Evolutionary conservation across 176 grass and related monocot genomes (phyloP).

Genomic region (Avena eriantha): DNA sequence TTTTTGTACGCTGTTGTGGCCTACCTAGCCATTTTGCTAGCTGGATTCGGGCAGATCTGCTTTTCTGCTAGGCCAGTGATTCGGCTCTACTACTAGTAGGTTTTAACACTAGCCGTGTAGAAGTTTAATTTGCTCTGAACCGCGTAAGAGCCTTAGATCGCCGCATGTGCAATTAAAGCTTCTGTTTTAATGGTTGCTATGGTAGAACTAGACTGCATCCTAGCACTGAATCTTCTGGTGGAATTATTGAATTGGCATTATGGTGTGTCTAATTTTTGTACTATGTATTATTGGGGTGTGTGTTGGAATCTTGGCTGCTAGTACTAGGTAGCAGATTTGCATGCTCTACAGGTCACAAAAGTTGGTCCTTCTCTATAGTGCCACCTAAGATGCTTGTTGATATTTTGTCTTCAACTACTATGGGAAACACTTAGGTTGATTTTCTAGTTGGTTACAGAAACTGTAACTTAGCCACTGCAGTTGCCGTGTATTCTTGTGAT

Average conservation of each 20-base stretch:
- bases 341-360: constrained; percentile 9
- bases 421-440: not conserved
- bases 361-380: constrained; percentile 5
- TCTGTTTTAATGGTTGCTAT: not conserved
- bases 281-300: not conserved
- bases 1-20: not conserved
- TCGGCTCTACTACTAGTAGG: not conserved
- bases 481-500: not conserved
- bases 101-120: not conserved
- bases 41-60: constrained; percentile 33
- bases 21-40: not conserved
- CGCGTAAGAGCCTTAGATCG: not conserved
- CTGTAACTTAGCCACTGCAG: not conserved
- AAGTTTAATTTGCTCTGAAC: not conserved
- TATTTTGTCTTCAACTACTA: not conserved
- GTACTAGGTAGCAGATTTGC: constrained; percentile 16
- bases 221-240: not conserved
- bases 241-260: not conserved
- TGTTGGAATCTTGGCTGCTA: constrained; percentile 15
- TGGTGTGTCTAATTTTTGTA: not conserved
- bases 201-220: not conserved
- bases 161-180: not conserved
- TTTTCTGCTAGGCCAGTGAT: not conserved
- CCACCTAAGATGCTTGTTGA: not conserved
- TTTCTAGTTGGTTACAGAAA: not conserved